Base-by-base conservation (phyloP, 2,329 filamentous ascomycete genomes). In the Massarina eburnea region DNA sequence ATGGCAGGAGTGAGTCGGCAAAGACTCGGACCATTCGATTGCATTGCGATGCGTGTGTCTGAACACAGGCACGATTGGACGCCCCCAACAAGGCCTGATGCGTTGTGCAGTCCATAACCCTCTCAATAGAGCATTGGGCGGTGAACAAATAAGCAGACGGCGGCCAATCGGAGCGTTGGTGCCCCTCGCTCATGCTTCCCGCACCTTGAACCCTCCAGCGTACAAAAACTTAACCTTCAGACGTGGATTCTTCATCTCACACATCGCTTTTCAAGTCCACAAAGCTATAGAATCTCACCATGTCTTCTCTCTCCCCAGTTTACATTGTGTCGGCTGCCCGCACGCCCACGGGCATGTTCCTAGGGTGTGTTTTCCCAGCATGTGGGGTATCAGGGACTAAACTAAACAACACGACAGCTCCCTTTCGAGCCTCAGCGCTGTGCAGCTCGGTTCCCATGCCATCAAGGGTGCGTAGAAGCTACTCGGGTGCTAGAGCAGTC, bases 291-390 rank as follows among this genome's bases (percentile, higher is more conserved):
- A 54, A 50, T 54, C 40, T 47, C 74, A 82, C 62, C 49, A 95
- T 95, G 89, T 80, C 89, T 69, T 83, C 82, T 59, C 82, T 91
- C 55, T 87, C 90, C 57, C 81, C 91, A 48, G 92, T 99, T 58
- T 99, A 99, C 78, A 96, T 99, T 67, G 91, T 96, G 68, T 94
- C 94, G 48, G 87, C 85, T 55, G 89, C 84, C 66, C 84, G 91
- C 74, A 99, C 94, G 56, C 94, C 94, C 42, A 81, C 96, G 57
- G 94, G 94, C 64, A 91, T 89, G 57, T 99, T 99, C 76, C 83
- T 96, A 66, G 94, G 94, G 90, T 95, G 75, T 72, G 80, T 66
- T 54, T 46, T 45, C 36, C 10, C 34, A 19, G 41, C 6, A 42
- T 42, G 35, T 32, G 58, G 58, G 61, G 62, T 55, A 34, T 24